These are phyloP conservation scores for Talaromyces liani DNA, from an alignment of 495 filamentous ascomycete genomes.

Conservation along the genomic window DNA sequence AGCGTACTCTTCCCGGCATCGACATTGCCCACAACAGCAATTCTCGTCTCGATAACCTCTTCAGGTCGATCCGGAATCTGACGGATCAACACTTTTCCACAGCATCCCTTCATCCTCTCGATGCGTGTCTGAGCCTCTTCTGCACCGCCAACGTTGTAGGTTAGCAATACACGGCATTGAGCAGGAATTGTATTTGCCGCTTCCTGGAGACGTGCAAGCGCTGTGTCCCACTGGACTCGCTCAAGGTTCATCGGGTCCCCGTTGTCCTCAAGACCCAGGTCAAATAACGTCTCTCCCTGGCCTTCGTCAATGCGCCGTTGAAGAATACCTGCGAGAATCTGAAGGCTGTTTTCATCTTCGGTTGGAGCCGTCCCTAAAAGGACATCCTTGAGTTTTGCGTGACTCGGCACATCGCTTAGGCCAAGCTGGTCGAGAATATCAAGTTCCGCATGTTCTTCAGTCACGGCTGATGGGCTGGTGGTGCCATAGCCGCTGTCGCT, in stretches of 20 bases:
- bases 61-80: slow-evolving; percentile 66
- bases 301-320: slow-evolving; percentile 71
- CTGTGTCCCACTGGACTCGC: slow-evolving; percentile 70
- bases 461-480: slow-evolving; percentile 26
- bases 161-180: slow-evolving; percentile 73
- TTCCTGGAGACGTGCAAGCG: slow-evolving; percentile 57
- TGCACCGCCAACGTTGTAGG: slow-evolving; percentile 79
- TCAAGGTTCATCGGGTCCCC: slow-evolving; percentile 84
- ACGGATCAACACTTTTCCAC: slow-evolving; percentile 79
- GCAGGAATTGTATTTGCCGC: slow-evolving; percentile 61
- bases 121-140: slow-evolving; percentile 54
- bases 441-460: slow-evolving; percentile 80
- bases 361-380: slow-evolving; percentile 53
- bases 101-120: slow-evolving; percentile 61
- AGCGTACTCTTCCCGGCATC: slow-evolving; percentile 97
- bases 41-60: slow-evolving; percentile 89
- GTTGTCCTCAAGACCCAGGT: slow-evolving; percentile 86
- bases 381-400: slow-evolving; percentile 65
- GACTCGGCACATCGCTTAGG: slow-evolving; percentile 67
- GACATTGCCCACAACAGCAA: slow-evolving; percentile 96
- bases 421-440: slow-evolving; percentile 84
- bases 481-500: slow-evolving; percentile 40
- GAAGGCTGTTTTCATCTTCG: slow-evolving; percentile 52
- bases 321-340: slow-evolving; percentile 53
- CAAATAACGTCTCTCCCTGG: slow-evolving; percentile 84